Conservation (phyloP, 805 yeast species). For the Kodamaea kaohsiungensis region DNA sequence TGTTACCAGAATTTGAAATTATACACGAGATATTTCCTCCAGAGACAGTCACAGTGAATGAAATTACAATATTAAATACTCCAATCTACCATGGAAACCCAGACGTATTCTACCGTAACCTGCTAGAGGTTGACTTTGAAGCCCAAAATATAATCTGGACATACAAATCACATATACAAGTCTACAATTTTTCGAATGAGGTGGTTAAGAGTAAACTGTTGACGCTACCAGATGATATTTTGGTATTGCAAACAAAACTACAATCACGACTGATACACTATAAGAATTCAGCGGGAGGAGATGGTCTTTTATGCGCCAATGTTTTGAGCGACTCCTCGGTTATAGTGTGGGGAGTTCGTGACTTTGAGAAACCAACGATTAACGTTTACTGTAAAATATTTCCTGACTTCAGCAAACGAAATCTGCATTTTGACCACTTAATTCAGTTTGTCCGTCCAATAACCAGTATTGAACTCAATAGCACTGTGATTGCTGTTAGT, state of each 20-base stretch:
- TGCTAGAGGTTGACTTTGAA: conserved; percentile 35
- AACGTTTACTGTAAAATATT: conserved; percentile 18
- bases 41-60: conserved; percentile 12
- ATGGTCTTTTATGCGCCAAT: conserved; percentile 41
- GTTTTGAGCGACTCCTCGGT: conserved; percentile 43
- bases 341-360: conserved; percentile 45
- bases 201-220: conserved; percentile 1
- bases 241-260: conserved; percentile 16
- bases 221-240: conserved; percentile 9
- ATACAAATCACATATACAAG: conserved; percentile 20
- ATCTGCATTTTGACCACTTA: conserved; percentile 8
- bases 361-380: conserved; percentile 11
- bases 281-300: conserved; percentile 29
- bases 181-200: conserved; percentile 19
- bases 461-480: conserved; percentile 33
- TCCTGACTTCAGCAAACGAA: conserved; percentile 24
- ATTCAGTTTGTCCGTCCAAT: conserved; percentile 15
- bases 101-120: conserved; percentile 8
- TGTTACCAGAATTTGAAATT: conserved; percentile 15
- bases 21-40: conserved; percentile 17
- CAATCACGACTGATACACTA: conserved; percentile 17
- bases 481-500: conserved; percentile 37
- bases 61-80: conserved; percentile 8
- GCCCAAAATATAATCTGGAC: conserved; percentile 29
- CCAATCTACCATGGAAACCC: conserved; percentile 12